Conservation (phyloP, 192 early-diverging fungal genomes). For the Mortierella antarctica region DNA sequence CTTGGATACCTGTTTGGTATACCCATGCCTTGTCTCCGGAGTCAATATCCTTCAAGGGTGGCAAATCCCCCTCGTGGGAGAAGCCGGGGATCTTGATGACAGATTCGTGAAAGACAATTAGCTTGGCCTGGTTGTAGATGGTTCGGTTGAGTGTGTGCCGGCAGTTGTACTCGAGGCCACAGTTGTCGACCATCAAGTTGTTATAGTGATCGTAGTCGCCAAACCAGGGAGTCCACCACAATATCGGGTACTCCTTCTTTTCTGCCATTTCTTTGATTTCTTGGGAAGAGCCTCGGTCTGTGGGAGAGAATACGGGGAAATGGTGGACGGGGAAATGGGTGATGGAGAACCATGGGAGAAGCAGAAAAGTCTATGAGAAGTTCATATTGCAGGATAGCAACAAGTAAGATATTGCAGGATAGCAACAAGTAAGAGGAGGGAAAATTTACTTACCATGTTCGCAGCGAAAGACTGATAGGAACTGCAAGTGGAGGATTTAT, state of each 20-base stretch:
- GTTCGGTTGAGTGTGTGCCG: conserved; percentile 7
- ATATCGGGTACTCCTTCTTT: conserved; percentile 13
- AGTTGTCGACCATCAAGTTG: conserved; percentile 1
- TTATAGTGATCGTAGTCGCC: not conserved
- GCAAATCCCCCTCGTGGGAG: conserved; percentile 6
- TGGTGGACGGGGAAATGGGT: no score
- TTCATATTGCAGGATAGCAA: no score
- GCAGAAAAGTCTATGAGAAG: no score
- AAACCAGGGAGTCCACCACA: conserved; percentile 28
- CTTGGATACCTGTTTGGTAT: conserved; percentile 8
- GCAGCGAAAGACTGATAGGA: no score
- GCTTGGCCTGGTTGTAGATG: conserved; percentile 5
- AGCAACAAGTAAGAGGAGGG: no score
- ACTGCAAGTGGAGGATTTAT: no score
- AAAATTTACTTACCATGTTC: no score
- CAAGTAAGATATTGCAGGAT: no score
- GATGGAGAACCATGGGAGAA: no score
- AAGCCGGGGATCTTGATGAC: conserved; percentile 3
- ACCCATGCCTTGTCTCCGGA: conserved; percentile 20
- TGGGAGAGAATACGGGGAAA: no score
- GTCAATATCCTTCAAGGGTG: conserved; percentile 8
- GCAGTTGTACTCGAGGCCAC: conserved; percentile 31
- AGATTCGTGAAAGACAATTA: conserved; percentile 32
- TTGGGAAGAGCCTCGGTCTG: not conserved
- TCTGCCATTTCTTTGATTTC: conserved; percentile 1